Percentiles rank a stretch among this genome's conserved stretches.
Evolutionary conservation across 495 filamentous ascomycete genomes (phyloP).

Genomic region (Durotheca rogersii): DNA sequence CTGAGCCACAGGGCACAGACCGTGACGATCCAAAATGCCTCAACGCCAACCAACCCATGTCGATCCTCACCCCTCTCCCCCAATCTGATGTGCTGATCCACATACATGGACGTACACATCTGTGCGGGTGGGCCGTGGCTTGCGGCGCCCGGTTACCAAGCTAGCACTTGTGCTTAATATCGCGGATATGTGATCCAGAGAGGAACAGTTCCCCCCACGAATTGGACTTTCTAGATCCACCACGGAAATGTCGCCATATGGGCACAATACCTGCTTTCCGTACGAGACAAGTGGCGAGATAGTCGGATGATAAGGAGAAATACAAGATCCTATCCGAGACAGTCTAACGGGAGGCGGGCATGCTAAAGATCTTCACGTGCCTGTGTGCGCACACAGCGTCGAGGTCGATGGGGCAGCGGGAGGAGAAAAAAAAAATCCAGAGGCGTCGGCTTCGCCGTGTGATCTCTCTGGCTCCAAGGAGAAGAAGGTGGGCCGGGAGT

Average conservation of each 20-base stretch:
- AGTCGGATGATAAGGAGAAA: too few species aligned
- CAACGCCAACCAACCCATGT: slow-evolving; percentile 10
- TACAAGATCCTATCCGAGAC: too few species aligned
- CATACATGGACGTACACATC: too few species aligned
- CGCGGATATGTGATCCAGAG: not conserved
- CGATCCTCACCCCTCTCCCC: slow-evolving; percentile 1
- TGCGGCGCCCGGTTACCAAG: not conserved
- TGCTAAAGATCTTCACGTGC: not conserved
- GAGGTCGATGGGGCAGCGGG: too few species aligned
- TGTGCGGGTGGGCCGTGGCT: slow-evolving; percentile 5
- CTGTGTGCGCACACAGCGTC: too few species aligned
- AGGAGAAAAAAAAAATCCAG: not conserved
- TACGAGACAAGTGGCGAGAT: not conserved
- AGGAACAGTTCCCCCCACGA: not conserved
- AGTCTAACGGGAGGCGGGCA: too few species aligned
- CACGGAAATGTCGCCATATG: not conserved
- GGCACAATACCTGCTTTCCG: not conserved
- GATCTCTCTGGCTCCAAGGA: slow-evolving; percentile 7
- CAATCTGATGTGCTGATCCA: not conserved
- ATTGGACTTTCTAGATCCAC: not conserved
- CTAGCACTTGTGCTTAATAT: not conserved
- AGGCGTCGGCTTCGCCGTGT: not conserved
- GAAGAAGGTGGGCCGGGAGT: not conserved
- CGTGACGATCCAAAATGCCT: slow-evolving; percentile 28
- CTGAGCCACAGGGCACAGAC: slow-evolving; percentile 19